Conservation (phyloP, 306 rosid genomes). For the Spatholobus suberectus region DNA sequence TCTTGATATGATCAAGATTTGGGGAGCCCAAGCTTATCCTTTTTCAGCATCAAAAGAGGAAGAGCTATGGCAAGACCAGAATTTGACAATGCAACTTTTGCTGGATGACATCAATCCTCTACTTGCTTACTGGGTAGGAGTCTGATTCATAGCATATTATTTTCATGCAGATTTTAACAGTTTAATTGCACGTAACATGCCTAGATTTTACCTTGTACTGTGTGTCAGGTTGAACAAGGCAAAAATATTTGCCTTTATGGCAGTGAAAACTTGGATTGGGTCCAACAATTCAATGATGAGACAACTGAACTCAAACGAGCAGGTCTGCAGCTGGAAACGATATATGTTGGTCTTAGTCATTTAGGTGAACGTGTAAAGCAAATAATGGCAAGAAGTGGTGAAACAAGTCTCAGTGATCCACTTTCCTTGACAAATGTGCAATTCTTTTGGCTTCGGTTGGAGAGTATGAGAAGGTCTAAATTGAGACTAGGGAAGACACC, state of each 20-base stretch:
- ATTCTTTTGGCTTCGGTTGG: constrained; percentile 70
- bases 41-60: constrained; percentile 60
- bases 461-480: constrained; percentile 64
- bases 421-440: constrained; percentile 44
- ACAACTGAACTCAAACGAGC: constrained; percentile 44
- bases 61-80: constrained; percentile 61
- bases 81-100: constrained; percentile 59
- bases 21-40: constrained; percentile 62
- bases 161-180: constrained; percentile 24
- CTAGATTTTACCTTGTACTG: constrained; percentile 21
- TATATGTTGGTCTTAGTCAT: constrained; percentile 56
- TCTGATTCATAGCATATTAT: constrained; percentile 24
- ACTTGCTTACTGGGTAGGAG: constrained; percentile 62
- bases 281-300: constrained; percentile 51
- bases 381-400: constrained; percentile 29
- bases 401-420: constrained; percentile 15
- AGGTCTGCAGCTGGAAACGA: constrained; percentile 59
- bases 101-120: constrained; percentile 51
- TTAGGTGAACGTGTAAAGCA: constrained; percentile 35
- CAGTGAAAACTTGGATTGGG: constrained; percentile 58
- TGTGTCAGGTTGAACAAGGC: constrained; percentile 64
- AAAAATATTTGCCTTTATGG: constrained; percentile 66
- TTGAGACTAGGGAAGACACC: constrained; percentile 38
- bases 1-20: constrained; percentile 57
- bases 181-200: constrained; percentile 17